Percentiles rank a stretch among this genome's conserved stretches.
Evolutionary conservation across 2,329 filamentous ascomycete genomes (phyloP).

Genomic region (Fusarium caatingaense): DNA sequence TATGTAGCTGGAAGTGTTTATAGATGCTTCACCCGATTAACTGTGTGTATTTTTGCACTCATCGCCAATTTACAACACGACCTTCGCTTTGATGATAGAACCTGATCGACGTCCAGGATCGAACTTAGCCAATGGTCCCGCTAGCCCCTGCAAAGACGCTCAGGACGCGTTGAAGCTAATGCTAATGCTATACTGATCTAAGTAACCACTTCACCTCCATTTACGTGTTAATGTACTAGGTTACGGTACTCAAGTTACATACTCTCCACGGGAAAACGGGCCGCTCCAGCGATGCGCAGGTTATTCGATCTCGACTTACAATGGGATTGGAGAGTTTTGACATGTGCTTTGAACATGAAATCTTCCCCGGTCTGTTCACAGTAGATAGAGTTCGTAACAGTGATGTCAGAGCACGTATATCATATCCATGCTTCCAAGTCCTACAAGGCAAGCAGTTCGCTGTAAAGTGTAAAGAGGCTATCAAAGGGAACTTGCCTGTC

Average conservation of each 20-base stretch:
- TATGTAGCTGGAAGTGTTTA: neutral
- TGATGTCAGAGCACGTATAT: neutral
- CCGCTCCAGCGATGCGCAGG: neutral
- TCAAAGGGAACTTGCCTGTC: neutral
- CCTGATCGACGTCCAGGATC: constrained; percentile 25
- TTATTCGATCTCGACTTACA: neutral
- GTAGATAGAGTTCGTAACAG: neutral
- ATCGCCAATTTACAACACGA: neutral
- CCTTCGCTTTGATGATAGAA: constrained; percentile 4
- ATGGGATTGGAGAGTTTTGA: neutral
- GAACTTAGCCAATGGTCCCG: constrained; percentile 11
- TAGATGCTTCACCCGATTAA: neutral
- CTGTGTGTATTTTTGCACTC: neutral
- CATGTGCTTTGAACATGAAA: neutral
- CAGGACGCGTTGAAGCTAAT: neutral
- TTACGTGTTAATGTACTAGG: neutral
- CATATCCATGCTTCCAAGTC: neutral
- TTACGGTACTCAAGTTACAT: neutral
- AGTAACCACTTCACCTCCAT: neutral
- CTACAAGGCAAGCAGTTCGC: neutral
- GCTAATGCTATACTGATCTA: neutral
- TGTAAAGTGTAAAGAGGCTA: neutral
- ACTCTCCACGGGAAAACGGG: constrained; percentile 12
- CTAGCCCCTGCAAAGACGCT: constrained; percentile 4
- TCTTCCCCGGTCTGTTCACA: neutral